Conservation (phyloP, 805 yeast species). For the Priceomyces carsonii region DNA sequence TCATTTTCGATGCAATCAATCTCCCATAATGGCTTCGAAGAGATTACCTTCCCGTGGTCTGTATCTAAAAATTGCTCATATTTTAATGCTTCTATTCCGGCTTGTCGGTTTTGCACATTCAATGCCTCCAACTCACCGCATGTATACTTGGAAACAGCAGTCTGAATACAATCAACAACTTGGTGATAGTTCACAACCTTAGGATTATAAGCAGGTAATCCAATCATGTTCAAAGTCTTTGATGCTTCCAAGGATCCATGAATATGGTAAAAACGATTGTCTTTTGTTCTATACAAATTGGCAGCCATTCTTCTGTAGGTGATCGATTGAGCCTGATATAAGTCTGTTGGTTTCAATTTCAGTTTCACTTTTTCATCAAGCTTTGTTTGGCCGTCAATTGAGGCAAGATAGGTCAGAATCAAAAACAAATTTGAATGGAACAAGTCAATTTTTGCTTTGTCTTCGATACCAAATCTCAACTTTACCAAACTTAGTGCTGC, state of each 20-base stretch:
- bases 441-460: constrained; percentile 13
- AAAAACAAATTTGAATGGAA: constrained; percentile 29
- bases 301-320: constrained; percentile 32
- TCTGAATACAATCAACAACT: constrained; percentile 20
- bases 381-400: constrained; percentile 29
- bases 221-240: constrained; percentile 31
- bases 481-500: constrained; percentile 17
- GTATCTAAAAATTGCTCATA: constrained; percentile 26
- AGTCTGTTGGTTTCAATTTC: constrained; percentile 10
- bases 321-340: constrained; percentile 11
- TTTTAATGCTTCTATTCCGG: constrained; percentile 30
- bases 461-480: constrained; percentile 14
- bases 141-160: constrained; percentile 20
- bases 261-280: constrained; percentile 26
- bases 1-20: constrained; percentile 19
- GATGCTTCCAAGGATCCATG: constrained; percentile 35
- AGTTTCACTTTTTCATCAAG: constrained; percentile 17
- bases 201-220: constrained; percentile 24
- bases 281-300: constrained; percentile 32
- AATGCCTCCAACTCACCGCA: constrained; percentile 27
- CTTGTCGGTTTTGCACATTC: constrained; percentile 28
- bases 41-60: constrained; percentile 26
- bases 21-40: constrained; percentile 22
- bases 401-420: constrained; percentile 30
- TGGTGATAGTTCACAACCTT: constrained; percentile 23